Conservation (phyloP, 805 yeast genomes). For the Sugiyamaella marilandica region DNA sequence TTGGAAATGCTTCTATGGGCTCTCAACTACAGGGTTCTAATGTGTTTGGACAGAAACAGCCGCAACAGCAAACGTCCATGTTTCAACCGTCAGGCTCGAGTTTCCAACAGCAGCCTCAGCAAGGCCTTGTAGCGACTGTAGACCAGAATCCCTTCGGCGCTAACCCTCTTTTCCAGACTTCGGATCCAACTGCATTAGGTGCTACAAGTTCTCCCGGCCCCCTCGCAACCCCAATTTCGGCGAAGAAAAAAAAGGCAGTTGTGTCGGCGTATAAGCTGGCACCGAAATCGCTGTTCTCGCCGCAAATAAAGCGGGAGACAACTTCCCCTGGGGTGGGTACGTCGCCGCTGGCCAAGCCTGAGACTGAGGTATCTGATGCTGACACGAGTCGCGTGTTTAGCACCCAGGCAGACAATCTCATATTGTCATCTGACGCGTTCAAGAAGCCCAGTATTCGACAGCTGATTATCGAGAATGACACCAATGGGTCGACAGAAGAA, state of each 20-base stretch:
- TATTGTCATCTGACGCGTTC: conserved; percentile 65
- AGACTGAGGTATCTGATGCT: neutral
- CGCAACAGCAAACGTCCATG: neutral
- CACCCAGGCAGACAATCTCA: conserved; percentile 57
- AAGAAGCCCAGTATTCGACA: conserved; percentile 51
- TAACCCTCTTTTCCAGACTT: conserved; percentile 53
- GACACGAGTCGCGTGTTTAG: conserved; percentile 34
- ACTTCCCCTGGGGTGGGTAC: neutral
- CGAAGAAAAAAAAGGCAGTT: conserved; percentile 56
- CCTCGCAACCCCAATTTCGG: conserved; percentile 31
- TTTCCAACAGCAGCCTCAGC: conserved; percentile 23
- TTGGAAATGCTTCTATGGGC: neutral
- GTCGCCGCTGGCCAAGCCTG: neutral
- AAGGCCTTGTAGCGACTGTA: conserved; percentile 34
- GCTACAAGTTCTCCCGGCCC: conserved; percentile 39
- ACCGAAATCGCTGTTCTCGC: conserved; percentile 53
- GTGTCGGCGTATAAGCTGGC: conserved; percentile 57
- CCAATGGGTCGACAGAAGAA: neutral
- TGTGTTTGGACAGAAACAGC: conserved; percentile 6
- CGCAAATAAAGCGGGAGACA: conserved; percentile 2
- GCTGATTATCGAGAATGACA: conserved; percentile 46
- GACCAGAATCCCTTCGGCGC: conserved; percentile 73
- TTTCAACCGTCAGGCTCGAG: conserved; percentile 19
- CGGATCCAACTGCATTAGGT: conserved; percentile 34
- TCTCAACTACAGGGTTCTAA: neutral